Base-by-base conservation (phyloP, 352 stramenopile species). In the Phytophthora crassamura region DNA sequence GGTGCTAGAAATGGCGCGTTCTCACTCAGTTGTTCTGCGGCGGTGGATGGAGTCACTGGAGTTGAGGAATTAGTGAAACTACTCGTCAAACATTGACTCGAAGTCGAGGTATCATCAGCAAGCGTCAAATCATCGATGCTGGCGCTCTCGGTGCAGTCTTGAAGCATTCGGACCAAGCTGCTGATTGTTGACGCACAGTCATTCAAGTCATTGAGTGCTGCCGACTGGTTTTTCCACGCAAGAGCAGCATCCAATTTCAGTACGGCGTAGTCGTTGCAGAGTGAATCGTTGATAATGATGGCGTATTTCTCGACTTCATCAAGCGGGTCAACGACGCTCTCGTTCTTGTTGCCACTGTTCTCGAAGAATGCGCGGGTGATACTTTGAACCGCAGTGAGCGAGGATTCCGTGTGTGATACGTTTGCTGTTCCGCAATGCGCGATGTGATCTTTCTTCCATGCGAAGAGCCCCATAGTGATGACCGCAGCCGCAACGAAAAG, bases 391-490 rank as follows among this genome's bases (percentile, higher is more conserved):
- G 38, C 55, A 14, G 54, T 75, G 35, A 43, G 45, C 11, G 57
- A 59, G 8, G 34, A 36, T 11, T 10, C 40, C 6, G 18, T 28
- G 28, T 9, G 28, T 42, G 20, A 11, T 32, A 16, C 11, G n/a
- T 36, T 25, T 40, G 25, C 32, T 49, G 7, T 48, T 8, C 34
- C 22, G 15, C 52, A 78, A 46, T 69, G 60, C 18, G 42, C 25
- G 10, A 72, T 50, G 46, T 80, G 68, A 14, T 80, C 69, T 47
- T 45, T 46, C 41, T 84, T 83, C 80, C 80, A 91, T 20, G 64
- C 30, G 47, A 77, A 72, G 10, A 90, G 42, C 1, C 57, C 48
- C 11, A 41, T 40, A 2, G 80, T 91, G 6, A 80, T 63, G 15
- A 66, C 43, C 32, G 72, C 42, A n/a, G 67, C 77, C 11, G 70